Base-by-base conservation (phyloP, 176 grass and related monocot genomes). In the Alopecurus myosuroides region DNA sequence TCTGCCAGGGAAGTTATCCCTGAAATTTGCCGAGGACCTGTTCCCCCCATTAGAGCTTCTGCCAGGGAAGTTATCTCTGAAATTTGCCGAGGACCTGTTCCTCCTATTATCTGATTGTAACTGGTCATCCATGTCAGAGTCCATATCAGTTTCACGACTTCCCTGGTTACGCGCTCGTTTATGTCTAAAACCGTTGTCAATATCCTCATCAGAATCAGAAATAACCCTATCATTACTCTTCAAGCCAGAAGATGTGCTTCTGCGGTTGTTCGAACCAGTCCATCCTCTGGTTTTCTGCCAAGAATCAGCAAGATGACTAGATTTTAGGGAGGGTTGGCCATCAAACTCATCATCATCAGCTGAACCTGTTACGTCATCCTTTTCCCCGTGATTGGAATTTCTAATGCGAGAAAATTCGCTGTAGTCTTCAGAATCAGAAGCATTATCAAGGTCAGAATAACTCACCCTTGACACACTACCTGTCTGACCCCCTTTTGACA, bases 151-250 rank as follows among this genome's bases (percentile, higher is more conserved):
- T n/a, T 46, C 51, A 62, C 20, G 62, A 79, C 60, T 70, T 55
- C 60, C 56, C 64, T 11, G 79, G 50, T 67, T 84, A 23, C 18
- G 49, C 11, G 61, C 71, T 74, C 50, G 23, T 77, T 85, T 77
- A 84, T 33, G 67, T 79, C 45, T 82, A 71, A 88, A 56, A 63
- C 53, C 79, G 11, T 86, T 70, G 37, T 91, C 62, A 13, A 79
- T 67, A 79, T 93, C 91, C 81, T 85, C 89, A 26, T 95, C 87
- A 39, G 86, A 86, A 93, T 93, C 91, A 80, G 87, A 93, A 83
- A 69, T 75, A 50, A 87, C 66, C 48, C 86, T 78, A 64, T 74
- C 72, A 76, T 82, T 82, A 74, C 70, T 85, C 78, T 81, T 82
- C 26, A 70, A 89, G 63, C 76, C 77, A 66, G 80, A 81, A 26